Conservation (phyloP, 306 rosid genomes). For the Vicia villosa region DNA sequence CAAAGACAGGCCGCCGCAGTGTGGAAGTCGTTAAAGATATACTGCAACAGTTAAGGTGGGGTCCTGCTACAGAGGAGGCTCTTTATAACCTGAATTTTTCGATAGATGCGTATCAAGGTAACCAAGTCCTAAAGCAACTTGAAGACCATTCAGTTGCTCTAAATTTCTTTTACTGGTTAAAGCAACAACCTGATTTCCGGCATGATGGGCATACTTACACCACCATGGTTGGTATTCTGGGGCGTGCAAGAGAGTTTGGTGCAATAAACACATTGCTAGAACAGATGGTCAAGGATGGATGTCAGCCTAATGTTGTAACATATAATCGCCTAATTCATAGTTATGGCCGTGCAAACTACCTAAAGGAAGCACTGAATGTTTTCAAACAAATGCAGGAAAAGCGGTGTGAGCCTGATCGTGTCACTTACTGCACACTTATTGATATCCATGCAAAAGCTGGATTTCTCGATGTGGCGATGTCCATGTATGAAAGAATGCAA, state of each 20-base stretch:
- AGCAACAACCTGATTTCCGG: slow-evolving; percentile 64
- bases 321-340: slow-evolving; percentile 89
- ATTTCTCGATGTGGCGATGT: slow-evolving; percentile 79
- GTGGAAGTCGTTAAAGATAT: slow-evolving; percentile 7
- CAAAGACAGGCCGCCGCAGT: not conserved
- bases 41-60: slow-evolving; percentile 38
- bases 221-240: slow-evolving; percentile 93
- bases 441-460: slow-evolving; percentile 98
- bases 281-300: slow-evolving; percentile 90
- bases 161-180: slow-evolving; percentile 81
- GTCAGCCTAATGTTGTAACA: slow-evolving; percentile 89
- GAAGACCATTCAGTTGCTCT: slow-evolving; percentile 78
- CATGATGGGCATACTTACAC: slow-evolving; percentile 95
- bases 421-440: slow-evolving; percentile 90
- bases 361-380: slow-evolving; percentile 74
- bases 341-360: slow-evolving; percentile 92
- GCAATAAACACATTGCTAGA: slow-evolving; percentile 65
- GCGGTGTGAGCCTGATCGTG: slow-evolving; percentile 87
- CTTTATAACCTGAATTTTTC: slow-evolving; percentile 59
- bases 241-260: slow-evolving; percentile 87
- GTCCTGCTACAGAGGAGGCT: slow-evolving; percentile 46
- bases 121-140: slow-evolving; percentile 84
- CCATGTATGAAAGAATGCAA: slow-evolving; percentile 85
- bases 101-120: slow-evolving; percentile 82
- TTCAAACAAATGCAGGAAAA: slow-evolving; percentile 81